Conservation (phyloP, 1,284 basidiomycete species). For the Quambalaria eucalypti region DNA sequence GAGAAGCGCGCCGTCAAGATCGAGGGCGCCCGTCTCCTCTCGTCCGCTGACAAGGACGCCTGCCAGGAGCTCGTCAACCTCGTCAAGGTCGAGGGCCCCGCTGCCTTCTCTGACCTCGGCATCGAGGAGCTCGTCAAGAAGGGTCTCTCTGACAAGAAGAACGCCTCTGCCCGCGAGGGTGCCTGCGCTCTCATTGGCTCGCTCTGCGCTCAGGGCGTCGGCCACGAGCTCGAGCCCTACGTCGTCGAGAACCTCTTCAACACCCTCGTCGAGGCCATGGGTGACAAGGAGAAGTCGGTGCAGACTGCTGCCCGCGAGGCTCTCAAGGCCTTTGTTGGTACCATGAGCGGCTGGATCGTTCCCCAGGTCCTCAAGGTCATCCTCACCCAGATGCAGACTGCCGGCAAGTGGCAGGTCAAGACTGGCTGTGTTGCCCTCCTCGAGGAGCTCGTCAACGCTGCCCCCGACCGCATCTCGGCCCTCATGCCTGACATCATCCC, state of each 20-base stretch:
- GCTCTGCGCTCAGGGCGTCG: constrained; percentile 66
- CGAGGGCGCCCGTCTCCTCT: constrained; percentile 48
- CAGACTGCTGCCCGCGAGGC: constrained; percentile 77
- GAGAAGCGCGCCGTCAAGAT: constrained; percentile 48
- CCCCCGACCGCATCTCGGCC: constrained; percentile 74
- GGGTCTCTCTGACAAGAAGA: constrained; percentile 57
- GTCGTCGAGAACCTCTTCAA: constrained; percentile 74
- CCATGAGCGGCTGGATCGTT: constrained; percentile 84
- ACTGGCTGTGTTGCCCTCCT: constrained; percentile 74
- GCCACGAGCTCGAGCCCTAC: constrained; percentile 78
- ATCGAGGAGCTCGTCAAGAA: constrained; percentile 74
- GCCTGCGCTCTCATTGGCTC: constrained; percentile 57
- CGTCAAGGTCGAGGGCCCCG: constrained; percentile 62
- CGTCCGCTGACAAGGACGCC: constrained; percentile 47
- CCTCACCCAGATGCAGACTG: constrained; percentile 87
- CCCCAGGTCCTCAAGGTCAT: constrained; percentile 77
- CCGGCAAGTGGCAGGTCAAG: constrained; percentile 99
- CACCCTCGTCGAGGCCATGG: constrained; percentile 79
- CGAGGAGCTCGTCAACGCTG: constrained; percentile 79
- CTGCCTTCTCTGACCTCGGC: constrained; percentile 65
- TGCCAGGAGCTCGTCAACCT: constrained; percentile 50
- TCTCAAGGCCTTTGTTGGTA: constrained; percentile 66
- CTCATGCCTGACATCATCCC: constrained; percentile 95
- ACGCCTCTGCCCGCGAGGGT: constrained; percentile 67
- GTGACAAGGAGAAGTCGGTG: constrained; percentile 81